Evolutionary conservation across 2,329 filamentous ascomycete species (phyloP).

Genomic region (Bipolaris cookei): DNA sequence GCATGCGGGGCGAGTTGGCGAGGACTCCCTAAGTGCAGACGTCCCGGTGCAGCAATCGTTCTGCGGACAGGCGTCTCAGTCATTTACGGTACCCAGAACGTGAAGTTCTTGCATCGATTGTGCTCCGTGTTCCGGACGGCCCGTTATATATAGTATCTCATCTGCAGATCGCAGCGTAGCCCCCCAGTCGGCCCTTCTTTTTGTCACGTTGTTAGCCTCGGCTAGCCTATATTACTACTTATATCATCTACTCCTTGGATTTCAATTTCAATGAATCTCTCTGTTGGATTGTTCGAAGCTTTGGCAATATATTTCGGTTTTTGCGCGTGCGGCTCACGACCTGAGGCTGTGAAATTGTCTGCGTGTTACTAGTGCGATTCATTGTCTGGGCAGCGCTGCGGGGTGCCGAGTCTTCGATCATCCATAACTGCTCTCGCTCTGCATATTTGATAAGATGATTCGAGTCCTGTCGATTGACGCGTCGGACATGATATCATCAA

Average conservation of each 20-base stretch:
- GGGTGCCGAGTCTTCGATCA: not conserved
- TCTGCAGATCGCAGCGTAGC: not conserved
- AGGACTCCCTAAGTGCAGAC: not conserved
- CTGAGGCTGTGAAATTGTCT: not conserved
- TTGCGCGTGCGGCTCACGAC: not conserved
- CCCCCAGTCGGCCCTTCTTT: not conserved
- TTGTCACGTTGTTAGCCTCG: not conserved
- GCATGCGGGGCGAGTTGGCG: constrained; percentile 7
- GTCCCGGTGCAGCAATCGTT: not conserved
- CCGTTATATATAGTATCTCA: not conserved
- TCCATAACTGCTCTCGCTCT: not conserved
- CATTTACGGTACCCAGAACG: not conserved
- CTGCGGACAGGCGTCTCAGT: not conserved
- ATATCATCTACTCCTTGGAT: not conserved
- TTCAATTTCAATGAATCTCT: not conserved
- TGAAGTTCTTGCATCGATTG: not conserved
- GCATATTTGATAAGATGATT: not conserved
- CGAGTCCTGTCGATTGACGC: not conserved
- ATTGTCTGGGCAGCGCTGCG: not conserved
- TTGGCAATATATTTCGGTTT: not conserved
- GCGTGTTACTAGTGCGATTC: not conserved
- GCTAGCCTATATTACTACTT: not conserved
- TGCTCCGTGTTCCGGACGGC: not conserved
- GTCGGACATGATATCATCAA: not conserved
- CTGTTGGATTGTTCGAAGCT: not conserved